These are phyloP conservation scores for Trichoderma afroharzianum DNA, from an alignment of 2,329 filamentous ascomycete species.

Conservation along the genomic window DNA sequence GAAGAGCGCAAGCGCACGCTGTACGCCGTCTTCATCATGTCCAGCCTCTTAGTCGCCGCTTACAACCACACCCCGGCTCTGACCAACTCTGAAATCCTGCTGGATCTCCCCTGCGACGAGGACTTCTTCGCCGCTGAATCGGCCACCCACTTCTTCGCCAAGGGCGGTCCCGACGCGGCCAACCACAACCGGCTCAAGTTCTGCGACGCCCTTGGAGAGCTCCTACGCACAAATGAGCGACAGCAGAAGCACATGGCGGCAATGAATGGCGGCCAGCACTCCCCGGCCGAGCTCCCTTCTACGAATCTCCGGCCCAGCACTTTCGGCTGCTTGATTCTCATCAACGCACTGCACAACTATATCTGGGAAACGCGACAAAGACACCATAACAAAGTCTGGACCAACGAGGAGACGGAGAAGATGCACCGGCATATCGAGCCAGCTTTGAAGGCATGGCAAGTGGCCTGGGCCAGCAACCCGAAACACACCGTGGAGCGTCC, in stretches of 20 bases:
- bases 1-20: constrained; percentile 93
- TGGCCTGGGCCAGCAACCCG: constrained; percentile 84
- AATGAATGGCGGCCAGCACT: neutral
- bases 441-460: constrained; percentile 89
- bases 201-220: constrained; percentile 72
- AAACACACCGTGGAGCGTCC: constrained; percentile 80
- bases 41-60: constrained; percentile 83
- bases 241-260: constrained; percentile 46
- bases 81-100: constrained; percentile 87
- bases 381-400: constrained; percentile 86
- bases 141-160: constrained; percentile 73
- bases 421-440: constrained; percentile 96
- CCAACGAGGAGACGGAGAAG: constrained; percentile 84
- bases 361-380: constrained; percentile 96
- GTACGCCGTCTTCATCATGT: constrained; percentile 86
- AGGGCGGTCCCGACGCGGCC: constrained; percentile 67
- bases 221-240: constrained; percentile 72
- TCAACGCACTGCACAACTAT: constrained; percentile 94
- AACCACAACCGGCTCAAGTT: constrained; percentile 73
- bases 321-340: constrained; percentile 86
- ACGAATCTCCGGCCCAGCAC: constrained; percentile 77
- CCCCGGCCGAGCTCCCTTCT: constrained; percentile 44
- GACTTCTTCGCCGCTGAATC: constrained; percentile 83
- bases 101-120: constrained; percentile 90
- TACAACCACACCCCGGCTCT: constrained; percentile 91